Conservation (phyloP, 306 rosid species). For the Rubus parviflorus region DNA sequence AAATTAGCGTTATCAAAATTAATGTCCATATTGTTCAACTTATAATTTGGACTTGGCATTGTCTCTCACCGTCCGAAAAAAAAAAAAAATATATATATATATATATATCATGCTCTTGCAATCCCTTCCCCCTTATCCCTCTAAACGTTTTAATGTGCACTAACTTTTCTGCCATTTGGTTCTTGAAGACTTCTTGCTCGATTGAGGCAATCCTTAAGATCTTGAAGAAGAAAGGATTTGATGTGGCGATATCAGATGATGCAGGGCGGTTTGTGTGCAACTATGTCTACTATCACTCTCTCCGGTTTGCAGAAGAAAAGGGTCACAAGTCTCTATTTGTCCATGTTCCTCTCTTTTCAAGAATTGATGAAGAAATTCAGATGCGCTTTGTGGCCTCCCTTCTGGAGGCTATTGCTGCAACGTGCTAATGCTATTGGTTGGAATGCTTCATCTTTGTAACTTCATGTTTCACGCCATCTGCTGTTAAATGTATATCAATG, state of each 20-base stretch:
- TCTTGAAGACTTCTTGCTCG: conserved; percentile 56
- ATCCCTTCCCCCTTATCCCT: neutral
- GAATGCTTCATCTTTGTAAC: conserved; percentile 4
- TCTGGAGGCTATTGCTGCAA: conserved; percentile 71
- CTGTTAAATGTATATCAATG: conserved; percentile 33
- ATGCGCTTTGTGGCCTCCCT: conserved; percentile 63
- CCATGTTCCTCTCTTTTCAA: conserved; percentile 77
- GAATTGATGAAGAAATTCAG: conserved; percentile 72
- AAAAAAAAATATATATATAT: no score
- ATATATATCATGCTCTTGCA: neutral
- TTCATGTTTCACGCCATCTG: conserved; percentile 21
- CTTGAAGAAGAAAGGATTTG: conserved; percentile 56
- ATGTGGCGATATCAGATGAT: conserved; percentile 60
- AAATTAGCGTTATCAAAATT: neutral
- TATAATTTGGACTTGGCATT: neutral
- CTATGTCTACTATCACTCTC: conserved; percentile 82
- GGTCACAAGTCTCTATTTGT: conserved; percentile 84
- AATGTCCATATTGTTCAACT: neutral
- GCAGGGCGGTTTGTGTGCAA: conserved; percentile 93
- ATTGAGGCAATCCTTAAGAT: conserved; percentile 46
- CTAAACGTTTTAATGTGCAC: neutral
- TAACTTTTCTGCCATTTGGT: conserved; percentile 33
- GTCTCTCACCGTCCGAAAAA: neutral
- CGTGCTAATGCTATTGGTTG: conserved; percentile 36
- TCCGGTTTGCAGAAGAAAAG: conserved; percentile 72